A percentile compares a stretch with the other conserved stretches of the same genome.
phyloP scores from a whole-genome alignment of 2,329 filamentous ascomycete species.

The Biscogniauxia sp. region DNA sequence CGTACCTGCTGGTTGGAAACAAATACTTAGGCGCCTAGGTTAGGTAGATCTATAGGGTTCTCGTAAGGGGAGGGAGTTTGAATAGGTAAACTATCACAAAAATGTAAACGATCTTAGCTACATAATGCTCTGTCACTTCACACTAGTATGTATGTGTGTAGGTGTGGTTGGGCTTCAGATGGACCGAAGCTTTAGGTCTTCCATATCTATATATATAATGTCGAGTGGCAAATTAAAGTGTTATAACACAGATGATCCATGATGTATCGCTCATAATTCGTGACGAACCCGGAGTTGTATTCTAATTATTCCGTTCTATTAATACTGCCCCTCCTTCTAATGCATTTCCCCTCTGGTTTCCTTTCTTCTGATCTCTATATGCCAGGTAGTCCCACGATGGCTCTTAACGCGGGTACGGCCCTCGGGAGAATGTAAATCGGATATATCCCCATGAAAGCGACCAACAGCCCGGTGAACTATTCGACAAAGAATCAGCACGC shows the following conservation, averaged over 20 bases:
- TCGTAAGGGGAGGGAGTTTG: no score
- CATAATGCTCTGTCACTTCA: background rate
- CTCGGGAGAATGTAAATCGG: conserved; percentile 25
- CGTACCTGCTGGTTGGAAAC: no score
- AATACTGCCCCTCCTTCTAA: background rate
- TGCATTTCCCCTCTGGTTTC: background rate
- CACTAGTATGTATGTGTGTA: background rate
- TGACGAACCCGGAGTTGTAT: background rate
- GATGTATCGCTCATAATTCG: background rate
- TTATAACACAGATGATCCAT: background rate
- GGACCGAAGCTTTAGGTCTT: background rate
- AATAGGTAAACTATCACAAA: no score
- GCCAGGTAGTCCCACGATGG: conserved; percentile 24
- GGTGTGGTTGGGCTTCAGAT: background rate
- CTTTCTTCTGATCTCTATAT: conserved; percentile 14
- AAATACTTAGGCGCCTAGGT: no score
- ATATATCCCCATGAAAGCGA: conserved; percentile 24
- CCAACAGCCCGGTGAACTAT: conserved; percentile 22
- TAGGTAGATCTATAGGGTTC: no score
- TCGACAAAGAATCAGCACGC: background rate
- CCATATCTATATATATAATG: no score
- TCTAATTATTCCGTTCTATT: background rate
- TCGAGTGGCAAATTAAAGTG: background rate
- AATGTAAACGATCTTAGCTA: no score
- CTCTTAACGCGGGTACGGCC: conserved; percentile 23